phyloP scores from a whole-genome alignment of 306 rosid genomes.

The Fragaria vesca region DNA sequence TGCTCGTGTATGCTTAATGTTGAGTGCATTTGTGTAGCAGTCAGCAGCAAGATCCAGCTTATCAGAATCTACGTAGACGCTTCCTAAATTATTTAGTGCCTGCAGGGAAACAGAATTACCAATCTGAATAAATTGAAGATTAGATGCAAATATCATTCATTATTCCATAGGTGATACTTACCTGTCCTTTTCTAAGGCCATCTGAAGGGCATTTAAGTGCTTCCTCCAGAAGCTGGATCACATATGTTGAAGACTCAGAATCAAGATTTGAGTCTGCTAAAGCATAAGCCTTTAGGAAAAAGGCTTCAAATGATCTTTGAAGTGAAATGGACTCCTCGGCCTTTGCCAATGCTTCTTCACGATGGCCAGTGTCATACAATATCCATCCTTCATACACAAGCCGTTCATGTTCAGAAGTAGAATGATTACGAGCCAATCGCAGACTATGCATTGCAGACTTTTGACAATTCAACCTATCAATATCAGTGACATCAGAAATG shows the following conservation, averaged over 20 bases:
- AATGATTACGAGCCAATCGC: slow-evolving; percentile 74
- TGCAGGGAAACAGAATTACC: slow-evolving; percentile 35
- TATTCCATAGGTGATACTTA: slow-evolving; percentile 31
- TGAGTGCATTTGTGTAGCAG: slow-evolving; percentile 83
- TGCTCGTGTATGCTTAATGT: slow-evolving; percentile 89
- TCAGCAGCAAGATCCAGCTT: slow-evolving; percentile 89
- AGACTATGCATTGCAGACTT: slow-evolving; percentile 88
- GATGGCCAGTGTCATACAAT: slow-evolving; percentile 87
- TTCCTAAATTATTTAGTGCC: slow-evolving; percentile 90
- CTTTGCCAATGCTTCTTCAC: slow-evolving; percentile 82
- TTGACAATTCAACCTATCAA: slow-evolving; percentile 74
- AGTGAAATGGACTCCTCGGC: slow-evolving; percentile 77
- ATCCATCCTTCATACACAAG: slow-evolving; percentile 97
- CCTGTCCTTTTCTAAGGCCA: slow-evolving; percentile 95
- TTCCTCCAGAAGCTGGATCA: slow-evolving; percentile 75
- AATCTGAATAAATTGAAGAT: slow-evolving; percentile 20
- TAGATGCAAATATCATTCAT: slow-evolving; percentile 17
- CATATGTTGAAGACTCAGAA: slow-evolving; percentile 57
- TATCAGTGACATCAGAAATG: slow-evolving; percentile 16
- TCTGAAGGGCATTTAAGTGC: slow-evolving; percentile 95
- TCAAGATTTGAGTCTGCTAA: slow-evolving; percentile 79
- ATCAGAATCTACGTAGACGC: slow-evolving; percentile 80
- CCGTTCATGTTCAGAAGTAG: slow-evolving; percentile 71
- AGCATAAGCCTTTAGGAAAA: slow-evolving; percentile 85
- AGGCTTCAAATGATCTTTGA: slow-evolving; percentile 95